These are phyloP conservation scores for Schwanniomyces etchellsii DNA, from an alignment of 1,139 yeast species.

Conservation along the genomic window DNA sequence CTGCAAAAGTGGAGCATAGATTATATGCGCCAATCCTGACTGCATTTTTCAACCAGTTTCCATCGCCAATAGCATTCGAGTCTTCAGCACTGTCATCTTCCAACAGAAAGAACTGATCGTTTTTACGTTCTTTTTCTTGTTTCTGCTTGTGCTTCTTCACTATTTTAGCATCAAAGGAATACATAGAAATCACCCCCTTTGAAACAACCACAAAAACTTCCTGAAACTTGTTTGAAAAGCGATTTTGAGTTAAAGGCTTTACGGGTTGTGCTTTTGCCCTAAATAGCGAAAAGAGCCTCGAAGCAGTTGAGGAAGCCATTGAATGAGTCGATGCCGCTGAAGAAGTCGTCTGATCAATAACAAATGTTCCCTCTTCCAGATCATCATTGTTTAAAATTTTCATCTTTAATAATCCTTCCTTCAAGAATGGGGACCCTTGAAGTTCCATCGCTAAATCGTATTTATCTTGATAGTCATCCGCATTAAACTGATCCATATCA, in stretches of 20 bases:
- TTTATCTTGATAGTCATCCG: conserved; percentile 42
- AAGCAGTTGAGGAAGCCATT: conserved; percentile 9
- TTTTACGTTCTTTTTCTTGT: conserved; percentile 22
- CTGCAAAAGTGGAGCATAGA: conserved; percentile 46
- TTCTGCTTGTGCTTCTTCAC: conserved; percentile 37
- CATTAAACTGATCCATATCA: conserved; percentile 33
- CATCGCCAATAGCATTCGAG: conserved; percentile 47
- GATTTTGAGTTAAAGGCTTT: not conserved
- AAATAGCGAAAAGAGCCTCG: conserved; percentile 20
- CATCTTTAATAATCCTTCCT: conserved; percentile 64
- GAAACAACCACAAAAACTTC: conserved; percentile 53
- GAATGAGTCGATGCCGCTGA: conserved; percentile 4
- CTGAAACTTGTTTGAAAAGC: conserved; percentile 26
- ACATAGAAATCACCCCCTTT: conserved; percentile 51
- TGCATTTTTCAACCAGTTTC: conserved; percentile 59
- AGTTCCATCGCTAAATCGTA: conserved; percentile 58
- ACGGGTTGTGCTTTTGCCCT: conserved; percentile 5
- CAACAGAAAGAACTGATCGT: conserved; percentile 14
- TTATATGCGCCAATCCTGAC: conserved; percentile 44
- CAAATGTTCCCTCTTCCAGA: conserved; percentile 22
- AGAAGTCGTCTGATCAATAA: conserved; percentile 8
- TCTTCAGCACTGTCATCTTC: conserved; percentile 12
- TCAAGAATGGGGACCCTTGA: conserved; percentile 73
- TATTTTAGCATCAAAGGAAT: conserved; percentile 46
- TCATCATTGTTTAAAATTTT: conserved; percentile 39